phyloP scores from a whole-genome alignment of 257 asterid species.

The Petunia secreta region DNA sequence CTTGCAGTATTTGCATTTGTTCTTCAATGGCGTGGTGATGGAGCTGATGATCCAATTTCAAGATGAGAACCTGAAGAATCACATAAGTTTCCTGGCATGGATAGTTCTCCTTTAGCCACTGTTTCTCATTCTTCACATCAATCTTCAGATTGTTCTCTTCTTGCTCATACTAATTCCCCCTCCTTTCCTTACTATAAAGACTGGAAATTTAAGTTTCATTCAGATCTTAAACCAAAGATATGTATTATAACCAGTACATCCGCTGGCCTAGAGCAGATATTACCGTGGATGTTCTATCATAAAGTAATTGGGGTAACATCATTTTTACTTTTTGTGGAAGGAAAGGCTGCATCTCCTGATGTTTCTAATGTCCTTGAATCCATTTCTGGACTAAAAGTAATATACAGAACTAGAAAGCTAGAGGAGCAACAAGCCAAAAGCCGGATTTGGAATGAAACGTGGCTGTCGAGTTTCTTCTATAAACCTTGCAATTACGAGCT shows the following conservation, averaged over 20 bases:
- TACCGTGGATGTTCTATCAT: slow-evolving; percentile 81
- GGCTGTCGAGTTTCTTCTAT: slow-evolving; percentile 93
- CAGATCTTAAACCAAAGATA: slow-evolving; percentile 63
- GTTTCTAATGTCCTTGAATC: slow-evolving; percentile 55
- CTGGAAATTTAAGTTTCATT: slow-evolving; percentile 43
- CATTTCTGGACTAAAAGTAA: slow-evolving; percentile 78
- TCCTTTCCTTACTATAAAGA: slow-evolving; percentile 54
- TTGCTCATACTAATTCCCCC: slow-evolving; percentile 30
- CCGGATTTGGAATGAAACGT: slow-evolving; percentile 97
- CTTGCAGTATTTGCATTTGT: slow-evolving; percentile 52
- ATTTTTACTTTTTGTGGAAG: slow-evolving; percentile 69
- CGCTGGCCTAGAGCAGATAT: slow-evolving; percentile 64
- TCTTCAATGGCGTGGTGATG: slow-evolving; percentile 64
- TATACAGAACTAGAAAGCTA: slow-evolving; percentile 90
- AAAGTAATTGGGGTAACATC: slow-evolving; percentile 57
- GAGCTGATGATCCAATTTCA: slow-evolving; percentile 51
- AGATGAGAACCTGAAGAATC: slow-evolving; percentile 53
- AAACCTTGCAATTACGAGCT: slow-evolving; percentile 98
- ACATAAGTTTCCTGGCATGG: slow-evolving; percentile 58
- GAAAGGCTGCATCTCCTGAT: slow-evolving; percentile 51
- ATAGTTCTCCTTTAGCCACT: slow-evolving; percentile 39
- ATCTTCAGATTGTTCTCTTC: slow-evolving; percentile 43
- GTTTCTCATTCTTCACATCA: slow-evolving; percentile 30
- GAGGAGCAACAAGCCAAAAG: slow-evolving; percentile 96
- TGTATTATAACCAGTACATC: slow-evolving; percentile 65